Base-by-base conservation (phyloP, 1,284 basidiomycete genomes). In the Wallemia mellicola region DNA sequence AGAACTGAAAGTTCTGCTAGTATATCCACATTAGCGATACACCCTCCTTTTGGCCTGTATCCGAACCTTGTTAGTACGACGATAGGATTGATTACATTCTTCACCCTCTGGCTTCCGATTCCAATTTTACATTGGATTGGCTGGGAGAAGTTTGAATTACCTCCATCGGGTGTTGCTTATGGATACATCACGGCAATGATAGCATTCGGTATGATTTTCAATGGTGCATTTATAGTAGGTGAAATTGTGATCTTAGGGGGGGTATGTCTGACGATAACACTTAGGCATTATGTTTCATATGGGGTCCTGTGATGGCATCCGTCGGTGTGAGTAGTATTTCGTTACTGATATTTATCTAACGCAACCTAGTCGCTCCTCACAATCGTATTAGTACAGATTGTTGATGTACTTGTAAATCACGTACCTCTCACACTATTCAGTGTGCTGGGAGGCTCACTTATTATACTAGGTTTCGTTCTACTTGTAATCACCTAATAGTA, bases 291-390 rank as follows among this genome's bases (percentile, higher is more conserved):
- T 69, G 88, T 38, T 80, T 80, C 22, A 67, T 82, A 15, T 88
- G 83, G 85, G 86, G 86, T 3, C 84, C 86, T 1, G 78, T 88
- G 55, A 76, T 86, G 58, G 65, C 66, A 54, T 61, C 14, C 30
- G 61, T 61, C 15, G 63, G 63, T 2, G 54, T 61, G 58, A 28
- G 11, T 48, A 3, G 30, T n/a, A 19, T 48, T 9, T 15, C 58
- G 24, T n/a, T 2, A 60, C 5, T n/a, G 3, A 25, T 59, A 24
- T 3, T 59, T 60, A 14, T 57, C 7, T 7, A 19, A 55, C 27
- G 57, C 78, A 78, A n/a, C 83, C 82, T 84, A 83, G 55, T 83
- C 76, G 67, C 74, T 89, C 22, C 73, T 86, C 58, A 87, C 86
- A 5, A 86, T 87, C 64, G 81, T 87, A 27, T 74, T 88, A 56